A percentile compares a stretch with the other conserved stretches of the same genome.
Conservation (phyloP, 345 rosid genomes). For the Citrus mangshanensis region DNA sequence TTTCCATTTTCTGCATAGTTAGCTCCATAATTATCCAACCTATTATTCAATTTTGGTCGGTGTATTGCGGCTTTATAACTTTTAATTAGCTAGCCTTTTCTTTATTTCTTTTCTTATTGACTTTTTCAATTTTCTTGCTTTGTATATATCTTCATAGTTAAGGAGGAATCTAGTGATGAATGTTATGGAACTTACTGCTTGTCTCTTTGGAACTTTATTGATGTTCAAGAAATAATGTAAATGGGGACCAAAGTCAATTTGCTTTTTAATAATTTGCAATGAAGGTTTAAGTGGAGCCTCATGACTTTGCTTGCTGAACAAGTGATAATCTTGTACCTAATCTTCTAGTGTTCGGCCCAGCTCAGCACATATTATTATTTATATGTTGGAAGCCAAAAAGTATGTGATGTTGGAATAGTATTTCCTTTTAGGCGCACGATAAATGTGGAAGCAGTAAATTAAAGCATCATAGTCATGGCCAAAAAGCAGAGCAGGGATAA, state of each 20-base stretch:
- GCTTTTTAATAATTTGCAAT: background rate
- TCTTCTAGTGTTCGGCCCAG: background rate
- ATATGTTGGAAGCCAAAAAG: background rate
- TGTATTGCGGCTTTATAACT: constrained; percentile 13
- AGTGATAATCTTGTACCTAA: constrained; percentile 11
- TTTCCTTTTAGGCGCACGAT: constrained; percentile 8
- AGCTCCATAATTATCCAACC: constrained; percentile 6
- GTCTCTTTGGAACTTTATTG: constrained; percentile 3
- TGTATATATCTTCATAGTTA: constrained; percentile 5
- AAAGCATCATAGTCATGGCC: constrained; percentile 3
- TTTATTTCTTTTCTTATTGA: constrained; percentile 20
- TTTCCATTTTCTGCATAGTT: constrained; percentile 11
- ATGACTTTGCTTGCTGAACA: background rate
- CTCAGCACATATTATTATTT: background rate
- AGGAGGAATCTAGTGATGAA: constrained; percentile 25
- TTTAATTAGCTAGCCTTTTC: background rate
- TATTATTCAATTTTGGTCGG: constrained; percentile 29
- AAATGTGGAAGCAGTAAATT: constrained; percentile 6
- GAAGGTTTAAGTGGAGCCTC: background rate
- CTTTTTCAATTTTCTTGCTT: background rate
- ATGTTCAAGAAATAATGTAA: background rate
- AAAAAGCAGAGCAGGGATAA: background rate
- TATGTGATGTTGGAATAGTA: background rate
- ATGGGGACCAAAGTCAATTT: constrained; percentile 10
- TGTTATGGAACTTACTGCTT: constrained; percentile 9